phyloP scores from a whole-genome alignment of 768 basidiomycete genomes.

The Kwoniella sp. region DNA sequence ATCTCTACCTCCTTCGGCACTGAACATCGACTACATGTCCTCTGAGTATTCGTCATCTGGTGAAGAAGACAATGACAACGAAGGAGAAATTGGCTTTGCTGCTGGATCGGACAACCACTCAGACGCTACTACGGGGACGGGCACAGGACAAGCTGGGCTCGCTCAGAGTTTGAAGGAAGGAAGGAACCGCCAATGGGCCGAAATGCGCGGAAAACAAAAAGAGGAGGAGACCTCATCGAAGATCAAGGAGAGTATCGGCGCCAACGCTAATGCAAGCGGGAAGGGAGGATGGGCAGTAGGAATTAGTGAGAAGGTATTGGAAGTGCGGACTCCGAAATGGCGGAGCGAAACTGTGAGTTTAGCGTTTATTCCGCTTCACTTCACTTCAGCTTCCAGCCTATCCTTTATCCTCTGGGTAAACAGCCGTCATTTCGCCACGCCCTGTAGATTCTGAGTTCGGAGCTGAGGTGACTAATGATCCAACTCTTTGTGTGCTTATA shows the following conservation, averaged over 20 bases:
- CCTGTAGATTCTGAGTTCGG: too few species aligned
- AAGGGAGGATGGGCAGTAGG: slow-evolving; percentile 39
- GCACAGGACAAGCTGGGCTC: too few species aligned
- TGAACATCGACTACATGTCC: slow-evolving; percentile 54
- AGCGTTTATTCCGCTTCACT: not conserved
- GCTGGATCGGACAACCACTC: too few species aligned
- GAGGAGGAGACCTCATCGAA: slow-evolving; percentile 1
- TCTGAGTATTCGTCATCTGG: slow-evolving; percentile 53
- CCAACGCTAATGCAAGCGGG: slow-evolving; percentile 6
- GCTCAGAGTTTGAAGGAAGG: not conserved
- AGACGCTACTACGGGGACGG: too few species aligned
- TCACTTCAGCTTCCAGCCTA: not conserved
- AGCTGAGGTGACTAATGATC: too few species aligned
- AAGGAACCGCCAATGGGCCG: slow-evolving; percentile 1
- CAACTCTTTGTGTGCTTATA: not conserved
- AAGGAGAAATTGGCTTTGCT: not conserved
- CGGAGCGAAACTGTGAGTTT: slow-evolving; percentile 44
- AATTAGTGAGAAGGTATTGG: slow-evolving; percentile 48
- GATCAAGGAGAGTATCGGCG: not conserved
- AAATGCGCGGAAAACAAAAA: slow-evolving; percentile 1
- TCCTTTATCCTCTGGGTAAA: too few species aligned
- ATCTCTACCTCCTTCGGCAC: slow-evolving; percentile 28
- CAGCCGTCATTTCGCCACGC: too few species aligned
- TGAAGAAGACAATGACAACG: slow-evolving; percentile 25
- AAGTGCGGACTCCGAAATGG: slow-evolving; percentile 53